Evolutionary conservation across 352 stramenopile species (phyloP).

Genomic region (Globisporangium polare): DNA sequence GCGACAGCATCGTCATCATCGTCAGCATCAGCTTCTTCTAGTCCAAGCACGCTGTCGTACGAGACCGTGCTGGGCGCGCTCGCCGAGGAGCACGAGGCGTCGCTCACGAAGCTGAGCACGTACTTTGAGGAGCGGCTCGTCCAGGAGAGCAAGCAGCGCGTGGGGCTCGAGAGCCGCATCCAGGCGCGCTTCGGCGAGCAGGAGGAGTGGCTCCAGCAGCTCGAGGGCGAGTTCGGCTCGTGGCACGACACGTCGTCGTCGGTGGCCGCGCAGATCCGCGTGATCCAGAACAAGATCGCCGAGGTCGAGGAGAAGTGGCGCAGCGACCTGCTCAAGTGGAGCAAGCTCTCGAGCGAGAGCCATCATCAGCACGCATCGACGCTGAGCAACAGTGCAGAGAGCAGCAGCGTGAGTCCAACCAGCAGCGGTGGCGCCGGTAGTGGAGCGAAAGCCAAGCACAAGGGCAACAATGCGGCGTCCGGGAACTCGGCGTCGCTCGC

Average conservation of each 20-base stretch:
- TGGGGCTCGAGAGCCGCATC: slow-evolving; percentile 58
- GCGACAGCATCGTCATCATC: neutral
- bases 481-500: neutral
- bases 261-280: slow-evolving; percentile 27
- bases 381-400: slow-evolving; percentile 2
- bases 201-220: slow-evolving; percentile 78
- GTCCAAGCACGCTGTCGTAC: slow-evolving; percentile 25
- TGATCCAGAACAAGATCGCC: slow-evolving; percentile 24
- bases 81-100: slow-evolving; percentile 67
- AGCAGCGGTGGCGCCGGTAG: slow-evolving; percentile 3
- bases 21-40: neutral
- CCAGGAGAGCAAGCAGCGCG: slow-evolving; percentile 61
- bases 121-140: slow-evolving; percentile 62
- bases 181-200: slow-evolving; percentile 52
- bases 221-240: slow-evolving; percentile 63
- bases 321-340: slow-evolving; percentile 27
- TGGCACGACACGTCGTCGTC: slow-evolving; percentile 41
- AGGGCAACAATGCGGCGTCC: neutral
- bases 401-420: slow-evolving; percentile 5
- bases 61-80: slow-evolving; percentile 51
- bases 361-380: slow-evolving; percentile 1
- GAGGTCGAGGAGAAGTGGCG: slow-evolving; percentile 28
- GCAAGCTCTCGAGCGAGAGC: slow-evolving; percentile 15
- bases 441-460: slow-evolving; percentile 9
- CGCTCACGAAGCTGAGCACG: slow-evolving; percentile 54